A percentile compares a stretch with the other conserved stretches of the same genome.
Conservation (phyloP, 441 rosid species). For the Adansonia grandidieri region DNA sequence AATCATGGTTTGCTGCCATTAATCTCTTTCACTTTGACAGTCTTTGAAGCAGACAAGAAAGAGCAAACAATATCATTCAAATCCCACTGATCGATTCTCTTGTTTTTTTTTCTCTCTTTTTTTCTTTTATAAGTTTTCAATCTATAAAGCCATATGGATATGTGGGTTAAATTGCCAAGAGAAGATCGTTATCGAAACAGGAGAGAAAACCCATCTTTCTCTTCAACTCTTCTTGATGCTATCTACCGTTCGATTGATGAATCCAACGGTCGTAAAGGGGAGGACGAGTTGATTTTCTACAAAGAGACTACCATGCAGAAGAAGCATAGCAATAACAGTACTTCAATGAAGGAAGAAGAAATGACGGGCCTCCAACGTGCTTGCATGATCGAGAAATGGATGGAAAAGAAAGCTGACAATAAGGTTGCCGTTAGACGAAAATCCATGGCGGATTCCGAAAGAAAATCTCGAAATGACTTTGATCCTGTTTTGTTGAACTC, state of each 20-base stretch:
- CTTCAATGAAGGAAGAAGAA: constrained; percentile 13
- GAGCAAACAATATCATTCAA: constrained; percentile 45
- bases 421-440: constrained; percentile 39
- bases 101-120: neutral
- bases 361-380: constrained; percentile 26
- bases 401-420: constrained; percentile 36
- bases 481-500: constrained; percentile 40
- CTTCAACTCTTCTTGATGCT: constrained; percentile 71
- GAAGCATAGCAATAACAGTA: constrained; percentile 26
- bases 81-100: constrained; percentile 37
- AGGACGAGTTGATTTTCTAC: constrained; percentile 33
- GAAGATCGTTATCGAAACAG: constrained; percentile 34
- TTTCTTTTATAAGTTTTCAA: no score
- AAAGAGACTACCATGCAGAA: constrained; percentile 37
- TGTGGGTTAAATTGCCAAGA: constrained; percentile 40
- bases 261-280: constrained; percentile 27
- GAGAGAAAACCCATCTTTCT: constrained; percentile 59
- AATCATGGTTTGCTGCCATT: constrained; percentile 39
- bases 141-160: constrained; percentile 48
- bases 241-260: constrained; percentile 74
- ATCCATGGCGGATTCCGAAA: constrained; percentile 51
- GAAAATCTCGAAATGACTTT: constrained; percentile 23
- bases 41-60: constrained; percentile 42
- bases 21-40: constrained; percentile 23
- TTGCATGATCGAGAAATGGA: constrained; percentile 40